Evolutionary conservation across 768 basidiomycete species (phyloP), one percentile per base, ranked within the genome.

Genomic region (Clathrus columnatus): DNA sequence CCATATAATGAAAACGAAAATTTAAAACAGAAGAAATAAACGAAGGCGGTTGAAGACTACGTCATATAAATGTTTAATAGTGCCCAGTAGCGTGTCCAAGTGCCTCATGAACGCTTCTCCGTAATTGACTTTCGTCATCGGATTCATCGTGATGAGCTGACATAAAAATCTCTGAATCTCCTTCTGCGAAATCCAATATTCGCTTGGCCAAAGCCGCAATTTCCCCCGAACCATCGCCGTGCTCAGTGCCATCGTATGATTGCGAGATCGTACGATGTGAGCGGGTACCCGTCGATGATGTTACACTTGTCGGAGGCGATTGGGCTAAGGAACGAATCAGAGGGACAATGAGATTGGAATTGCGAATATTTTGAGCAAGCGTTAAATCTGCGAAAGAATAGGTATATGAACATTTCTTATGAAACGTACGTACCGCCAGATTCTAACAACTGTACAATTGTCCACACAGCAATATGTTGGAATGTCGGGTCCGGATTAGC

Each of bases 391-490:
- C 11, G 54, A 30, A 20, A 47, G 4, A 51, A 49, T 44, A 14
- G 23, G 51, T 50, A 20, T 49, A 21, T 45, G 11, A 8, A 36
- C 11, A 36, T 36, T 36, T 27, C 23, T 46, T 7, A 24, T 2
- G 14, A 30, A 26, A 21, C 7, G 61, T 17, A 8, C 73, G 43
- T 61, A 89, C 87, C 90, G 59, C 91, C 89, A n/a, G 95, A 95
- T 68, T 99, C 96, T 24, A 99, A 76, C 20, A 99, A 73, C 66
- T 99, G 96, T 23, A 97, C 94, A 61, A 98, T 94, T 0, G 96
- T 97, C 96, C 96, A 99, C 44, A 99, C 93, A 29, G 96, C 96
- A 60, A 98, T 99, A 66, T 99, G 96, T 69, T 97, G 94, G 85
- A 99, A 99, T 0, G 96, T 99, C 14, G 91, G 86, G 65, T 99